Evolutionary conservation across 176 grass and related monocot genomes (phyloP).

Genomic region (Oryza longistaminata): DNA sequence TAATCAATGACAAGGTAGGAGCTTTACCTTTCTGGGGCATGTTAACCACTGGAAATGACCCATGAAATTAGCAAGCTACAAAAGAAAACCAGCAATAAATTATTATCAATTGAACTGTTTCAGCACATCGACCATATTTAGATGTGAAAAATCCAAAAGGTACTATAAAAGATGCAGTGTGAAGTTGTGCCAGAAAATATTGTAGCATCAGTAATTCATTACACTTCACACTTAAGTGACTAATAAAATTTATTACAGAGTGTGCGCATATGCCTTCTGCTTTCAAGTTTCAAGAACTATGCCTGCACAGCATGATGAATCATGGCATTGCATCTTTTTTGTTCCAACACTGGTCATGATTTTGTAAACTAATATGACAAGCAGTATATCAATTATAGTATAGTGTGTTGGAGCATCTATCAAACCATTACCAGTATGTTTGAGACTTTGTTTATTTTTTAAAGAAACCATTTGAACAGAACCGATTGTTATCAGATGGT

Average conservation of each 20-base stretch:
- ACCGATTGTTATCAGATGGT: not conserved
- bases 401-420: not conserved
- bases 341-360: not conserved
- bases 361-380: not conserved
- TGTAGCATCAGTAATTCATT: not conserved
- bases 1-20: not conserved
- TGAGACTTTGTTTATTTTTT: not conserved
- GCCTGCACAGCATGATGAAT: not conserved
- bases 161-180: not conserved
- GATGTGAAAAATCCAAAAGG: not conserved
- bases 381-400: not conserved
- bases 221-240: not conserved
- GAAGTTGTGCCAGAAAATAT: not conserved
- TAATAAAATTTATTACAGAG: not conserved
- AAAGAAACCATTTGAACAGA: not conserved
- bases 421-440: not conserved
- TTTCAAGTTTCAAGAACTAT: not conserved
- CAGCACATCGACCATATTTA: not conserved
- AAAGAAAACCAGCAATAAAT: constrained; percentile 33
- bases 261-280: not conserved
- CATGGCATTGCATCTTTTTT: not conserved
- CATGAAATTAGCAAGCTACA: constrained; percentile 82
- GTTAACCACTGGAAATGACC: constrained; percentile 81
- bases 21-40: constrained; percentile 79
- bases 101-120: not conserved